A percentile compares a stretch with the other conserved stretches of the same genome.
phyloP scores from a whole-genome alignment of 2,329 filamentous ascomycete genomes.

The Botrytis galanthina region DNA sequence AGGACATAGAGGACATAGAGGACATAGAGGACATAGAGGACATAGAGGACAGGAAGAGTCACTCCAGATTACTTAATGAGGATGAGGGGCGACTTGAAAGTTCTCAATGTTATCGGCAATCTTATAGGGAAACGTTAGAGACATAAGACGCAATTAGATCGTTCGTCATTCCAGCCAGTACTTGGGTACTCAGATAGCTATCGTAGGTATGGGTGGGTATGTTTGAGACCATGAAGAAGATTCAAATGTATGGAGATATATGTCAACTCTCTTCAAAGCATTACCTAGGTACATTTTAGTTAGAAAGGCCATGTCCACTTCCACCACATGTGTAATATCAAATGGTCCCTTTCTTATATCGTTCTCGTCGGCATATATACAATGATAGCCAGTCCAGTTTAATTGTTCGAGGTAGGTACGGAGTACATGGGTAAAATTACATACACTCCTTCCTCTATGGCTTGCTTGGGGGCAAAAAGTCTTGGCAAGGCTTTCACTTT shows the following conservation, averaged over 20 bases:
- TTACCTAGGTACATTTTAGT: background rate
- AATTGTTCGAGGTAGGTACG: background rate
- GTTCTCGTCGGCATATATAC: background rate
- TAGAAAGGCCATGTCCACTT: background rate
- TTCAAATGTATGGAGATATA: background rate
- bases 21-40: too few relatives aligned
- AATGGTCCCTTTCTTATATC: background rate
- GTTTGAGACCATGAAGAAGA: background rate
- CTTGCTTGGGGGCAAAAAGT: background rate
- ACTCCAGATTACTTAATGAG: background rate
- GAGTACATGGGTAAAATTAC: too few relatives aligned
- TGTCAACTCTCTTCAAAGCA: background rate
- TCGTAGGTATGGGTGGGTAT: background rate
- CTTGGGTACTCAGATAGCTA: background rate
- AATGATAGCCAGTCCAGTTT: background rate
- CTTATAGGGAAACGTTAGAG: background rate
- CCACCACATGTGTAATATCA: background rate
- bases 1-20: too few relatives aligned
- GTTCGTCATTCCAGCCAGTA: background rate
- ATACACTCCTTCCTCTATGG: background rate
- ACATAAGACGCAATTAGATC: background rate
- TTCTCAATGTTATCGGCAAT: background rate
- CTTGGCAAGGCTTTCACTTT: conserved; percentile 18
- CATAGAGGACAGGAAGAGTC: background rate
- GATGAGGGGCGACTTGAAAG: conserved; percentile 13